Conservation (phyloP, 2,329 filamentous ascomycete genomes). For the Westerdykella sp. region DNA sequence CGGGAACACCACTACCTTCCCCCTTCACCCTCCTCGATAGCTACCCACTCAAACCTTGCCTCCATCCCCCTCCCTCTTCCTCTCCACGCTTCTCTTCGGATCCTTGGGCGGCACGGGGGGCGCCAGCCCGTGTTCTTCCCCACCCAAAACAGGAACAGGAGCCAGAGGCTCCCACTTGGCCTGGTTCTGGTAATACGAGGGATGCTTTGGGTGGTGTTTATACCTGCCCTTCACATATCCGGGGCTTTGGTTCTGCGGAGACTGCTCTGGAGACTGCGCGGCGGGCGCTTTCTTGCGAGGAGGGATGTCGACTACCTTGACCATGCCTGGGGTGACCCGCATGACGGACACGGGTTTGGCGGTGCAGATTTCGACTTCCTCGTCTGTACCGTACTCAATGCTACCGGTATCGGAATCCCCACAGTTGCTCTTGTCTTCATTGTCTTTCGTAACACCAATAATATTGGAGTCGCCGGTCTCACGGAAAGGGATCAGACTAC, state of each 20-base stretch:
- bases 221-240: background rate
- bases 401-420: background rate
- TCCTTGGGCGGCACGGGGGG: background rate
- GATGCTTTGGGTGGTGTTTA: background rate
- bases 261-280: background rate
- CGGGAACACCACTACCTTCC: too few relatives aligned
- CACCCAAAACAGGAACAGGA: background rate
- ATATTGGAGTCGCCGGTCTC: background rate
- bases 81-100: background rate
- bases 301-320: constrained; percentile 18
- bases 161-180: background rate
- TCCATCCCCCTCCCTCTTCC: background rate
- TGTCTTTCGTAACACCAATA: background rate
- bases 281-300: constrained; percentile 6
- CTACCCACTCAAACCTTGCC: too few relatives aligned
- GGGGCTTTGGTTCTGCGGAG: background rate
- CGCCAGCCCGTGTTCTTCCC: too few relatives aligned
- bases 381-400: constrained; percentile 8
- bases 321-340: constrained; percentile 11
- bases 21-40: too few relatives aligned
- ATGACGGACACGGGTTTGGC: constrained; percentile 10
- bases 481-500: background rate
- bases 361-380: constrained; percentile 14
- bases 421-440: background rate
- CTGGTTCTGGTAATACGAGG: background rate